phyloP scores from a whole-genome alignment of 2,329 filamentous ascomycete species.

The Dothistroma pini region DNA sequence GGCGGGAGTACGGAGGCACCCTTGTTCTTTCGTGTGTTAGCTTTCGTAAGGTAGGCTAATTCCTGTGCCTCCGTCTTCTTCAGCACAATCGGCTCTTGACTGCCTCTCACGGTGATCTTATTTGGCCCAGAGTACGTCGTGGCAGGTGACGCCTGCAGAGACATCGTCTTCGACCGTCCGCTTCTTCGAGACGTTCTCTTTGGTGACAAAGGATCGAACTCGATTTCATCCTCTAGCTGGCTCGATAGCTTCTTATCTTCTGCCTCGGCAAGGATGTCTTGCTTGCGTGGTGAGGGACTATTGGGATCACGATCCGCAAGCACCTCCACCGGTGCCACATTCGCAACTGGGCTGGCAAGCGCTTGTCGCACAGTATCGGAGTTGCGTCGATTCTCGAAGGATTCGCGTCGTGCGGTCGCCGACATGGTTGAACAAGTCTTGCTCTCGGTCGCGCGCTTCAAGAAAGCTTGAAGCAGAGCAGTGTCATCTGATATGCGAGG shows the following conservation, averaged over 20 bases:
- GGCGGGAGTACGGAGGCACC: conserved; percentile 43
- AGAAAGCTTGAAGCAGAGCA: conserved; percentile 48
- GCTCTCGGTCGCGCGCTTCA: conserved; percentile 47
- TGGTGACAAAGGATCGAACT: conserved; percentile 15
- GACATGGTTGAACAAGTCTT: conserved; percentile 34
- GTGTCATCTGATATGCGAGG: conserved; percentile 46
- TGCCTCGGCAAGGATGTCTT: conserved; percentile 10
- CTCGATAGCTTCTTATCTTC: conserved; percentile 7
- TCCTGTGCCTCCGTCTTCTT: conserved; percentile 50
- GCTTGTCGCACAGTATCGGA: conserved; percentile 47
- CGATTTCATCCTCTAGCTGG: conserved; percentile 15
- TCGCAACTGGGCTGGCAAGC: conserved; percentile 42
- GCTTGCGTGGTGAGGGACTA: conserved; percentile 40
- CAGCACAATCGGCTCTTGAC: conserved; percentile 41
- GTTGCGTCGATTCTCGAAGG: conserved; percentile 46
- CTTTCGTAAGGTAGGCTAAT: conserved; percentile 42
- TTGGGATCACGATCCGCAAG: conserved; percentile 49
- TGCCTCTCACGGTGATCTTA: conserved; percentile 44
- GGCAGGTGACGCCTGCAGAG: conserved; percentile 17
- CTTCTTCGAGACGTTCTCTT: conserved; percentile 18
- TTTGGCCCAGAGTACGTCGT: conserved; percentile 37
- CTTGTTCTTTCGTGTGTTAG: conserved; percentile 52
- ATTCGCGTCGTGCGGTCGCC: conserved; percentile 37
- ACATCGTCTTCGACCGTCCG: conserved; percentile 22
- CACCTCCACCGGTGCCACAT: conserved; percentile 23